Conservation (phyloP, 129 eudicot genomes). For the Centella asiatica region DNA sequence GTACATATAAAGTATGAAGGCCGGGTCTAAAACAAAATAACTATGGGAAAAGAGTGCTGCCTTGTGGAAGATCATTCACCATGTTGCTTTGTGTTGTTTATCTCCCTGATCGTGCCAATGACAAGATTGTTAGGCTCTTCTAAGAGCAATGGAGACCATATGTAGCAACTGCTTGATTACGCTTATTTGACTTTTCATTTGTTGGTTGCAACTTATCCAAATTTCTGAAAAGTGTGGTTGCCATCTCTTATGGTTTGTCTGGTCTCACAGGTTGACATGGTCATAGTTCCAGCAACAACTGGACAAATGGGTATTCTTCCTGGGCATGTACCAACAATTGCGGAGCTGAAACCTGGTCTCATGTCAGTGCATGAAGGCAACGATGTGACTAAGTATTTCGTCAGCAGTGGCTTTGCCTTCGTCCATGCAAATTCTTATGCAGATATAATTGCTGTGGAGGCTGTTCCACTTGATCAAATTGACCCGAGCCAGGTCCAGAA, state of each 20-base stretch:
- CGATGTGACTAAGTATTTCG: conserved; percentile 50
- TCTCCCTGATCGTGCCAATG: background rate
- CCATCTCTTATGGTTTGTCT: background rate
- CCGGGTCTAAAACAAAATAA: too few relatives aligned
- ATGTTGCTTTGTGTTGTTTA: background rate
- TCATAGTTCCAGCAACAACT: conserved; percentile 63
- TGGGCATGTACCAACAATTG: conserved; percentile 61
- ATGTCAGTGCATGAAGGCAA: conserved; percentile 59
- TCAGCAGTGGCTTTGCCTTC: conserved; percentile 70
- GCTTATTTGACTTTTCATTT: background rate
- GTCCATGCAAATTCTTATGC: conserved; percentile 59
- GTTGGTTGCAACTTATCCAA: background rate
- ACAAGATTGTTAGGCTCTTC: too few relatives aligned
- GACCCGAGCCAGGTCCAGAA: conserved; percentile 56
- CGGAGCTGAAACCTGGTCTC: conserved; percentile 67
- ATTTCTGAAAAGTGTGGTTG: background rate
- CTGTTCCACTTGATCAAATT: conserved; percentile 55
- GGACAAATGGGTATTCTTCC: conserved; percentile 84
- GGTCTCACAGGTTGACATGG: conserved; percentile 66
- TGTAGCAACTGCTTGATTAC: background rate
- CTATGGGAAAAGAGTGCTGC: too few relatives aligned
- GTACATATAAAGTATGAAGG: too few relatives aligned
- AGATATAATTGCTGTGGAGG: conserved; percentile 64
- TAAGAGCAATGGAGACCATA: too few relatives aligned
- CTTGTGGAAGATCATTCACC: too few relatives aligned